Percentiles rank a stretch among this genome's conserved stretches.
Conservation (phyloP, 176 grass and related monocot genomes). For the Cenchrus purpureus region DNA sequence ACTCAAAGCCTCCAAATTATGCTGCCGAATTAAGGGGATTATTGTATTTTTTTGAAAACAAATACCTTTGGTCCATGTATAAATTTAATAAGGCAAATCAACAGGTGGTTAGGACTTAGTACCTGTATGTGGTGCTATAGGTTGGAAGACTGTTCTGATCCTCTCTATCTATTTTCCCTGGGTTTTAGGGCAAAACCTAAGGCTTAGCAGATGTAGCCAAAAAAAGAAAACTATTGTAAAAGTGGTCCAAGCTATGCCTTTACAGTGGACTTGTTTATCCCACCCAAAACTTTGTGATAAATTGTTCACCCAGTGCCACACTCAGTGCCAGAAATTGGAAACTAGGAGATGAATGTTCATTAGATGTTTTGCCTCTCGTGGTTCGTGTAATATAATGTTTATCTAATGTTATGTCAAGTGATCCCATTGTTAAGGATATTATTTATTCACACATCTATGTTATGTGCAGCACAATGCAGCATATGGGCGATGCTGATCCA, state of each 20-base stretch:
- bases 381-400: constrained; percentile 25
- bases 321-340: not conserved
- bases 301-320: not conserved
- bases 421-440: constrained; percentile 5
- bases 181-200: constrained; percentile 27
- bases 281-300: constrained; percentile 19
- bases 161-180: not conserved
- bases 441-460: constrained; percentile 25
- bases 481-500: constrained; percentile 41
- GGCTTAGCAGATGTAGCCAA: not conserved
- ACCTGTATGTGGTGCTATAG: not conserved
- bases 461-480: constrained; percentile 50
- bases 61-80: not conserved
- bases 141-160: not conserved
- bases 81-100: not conserved
- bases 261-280: not conserved
- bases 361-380: constrained; percentile 23
- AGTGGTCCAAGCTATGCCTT: not conserved
- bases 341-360: constrained; percentile 7
- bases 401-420: constrained; percentile 35
- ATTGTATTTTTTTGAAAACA: not conserved
- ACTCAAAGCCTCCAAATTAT: not conserved
- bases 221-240: not conserved
- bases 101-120: not conserved
- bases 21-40: not conserved